Base-by-base conservation (phyloP, 768 basidiomycete genomes). In the Lyophyllum atratum region DNA sequence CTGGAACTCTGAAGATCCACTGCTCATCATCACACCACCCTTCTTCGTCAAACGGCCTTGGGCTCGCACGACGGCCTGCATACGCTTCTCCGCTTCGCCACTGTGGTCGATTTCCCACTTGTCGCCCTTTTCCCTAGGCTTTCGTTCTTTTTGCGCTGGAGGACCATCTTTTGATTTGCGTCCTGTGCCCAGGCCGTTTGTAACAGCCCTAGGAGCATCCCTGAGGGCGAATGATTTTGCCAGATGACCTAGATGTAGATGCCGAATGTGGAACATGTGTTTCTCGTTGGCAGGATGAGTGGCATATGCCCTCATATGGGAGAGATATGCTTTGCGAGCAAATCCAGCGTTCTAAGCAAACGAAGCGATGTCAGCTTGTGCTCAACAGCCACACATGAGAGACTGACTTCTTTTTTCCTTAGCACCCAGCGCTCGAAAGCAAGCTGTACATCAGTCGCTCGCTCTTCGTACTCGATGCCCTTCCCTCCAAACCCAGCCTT, bases 241-340 rank as follows among this genome's bases (percentile, higher is more conserved):
- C 45, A 93, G 74, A 76, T 99, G 97, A 1, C 97, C 97, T 43
- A 97, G 82, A 68, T 99, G 97, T 9, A 98, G 80, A 68, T 96
- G 85, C 15, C 90, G 90, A 57, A 98, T 87, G 72, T 98, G 95
- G 78, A 99, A 99, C 51, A 98, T 92, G 61, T 93, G 87, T 67
- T 98, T 99, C 72, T 98, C 97, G 58, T 88, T 86, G 15, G 90
- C 83, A 0, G 97, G 95, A 74, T 99, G 97, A 0, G 97, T 99
- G 28, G 97, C 90, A 71, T 98, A 99, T 0, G 97, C 97, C 52
- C 96, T 85, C 77, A 98, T 86, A 70, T 96, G 94, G 0, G 96
- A 97, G 33, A 85, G 78, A 75, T 89, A 99, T 0, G 95, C 97
- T 64, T 82, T 89, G 26, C 92, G 85, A 17, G 97, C 94, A 15